Percentiles rank a stretch among this genome's conserved stretches.
These are phyloP conservation scores for Fusarium proliferatum DNA, from an alignment of 2,329 filamentous ascomycete species.

Conservation along the genomic window DNA sequence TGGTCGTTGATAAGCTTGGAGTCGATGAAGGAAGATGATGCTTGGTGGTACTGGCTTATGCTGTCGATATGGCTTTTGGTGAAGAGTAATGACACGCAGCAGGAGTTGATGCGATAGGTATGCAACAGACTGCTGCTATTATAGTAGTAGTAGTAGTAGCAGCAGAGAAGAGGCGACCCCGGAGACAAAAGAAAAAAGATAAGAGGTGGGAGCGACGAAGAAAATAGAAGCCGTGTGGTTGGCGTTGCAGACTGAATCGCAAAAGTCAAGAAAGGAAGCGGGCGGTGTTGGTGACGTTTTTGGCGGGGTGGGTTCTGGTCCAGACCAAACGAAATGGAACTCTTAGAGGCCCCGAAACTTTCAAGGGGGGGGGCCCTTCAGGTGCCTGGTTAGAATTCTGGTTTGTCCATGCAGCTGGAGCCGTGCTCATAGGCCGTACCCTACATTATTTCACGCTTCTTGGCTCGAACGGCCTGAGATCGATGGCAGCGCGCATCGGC, in stretches of 20 bases:
- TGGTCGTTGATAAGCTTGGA: constrained; percentile 41
- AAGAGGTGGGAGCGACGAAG: constrained; percentile 5
- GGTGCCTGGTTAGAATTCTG: constrained; percentile 9
- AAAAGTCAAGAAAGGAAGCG: constrained; percentile 41
- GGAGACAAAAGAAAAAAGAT: constrained; percentile 4
- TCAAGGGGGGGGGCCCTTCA: background rate
- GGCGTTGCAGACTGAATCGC: constrained; percentile 41
- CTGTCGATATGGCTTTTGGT: constrained; percentile 9
- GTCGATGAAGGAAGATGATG: constrained; percentile 17
- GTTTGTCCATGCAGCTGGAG: background rate
- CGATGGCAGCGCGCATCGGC: constrained; percentile 19
- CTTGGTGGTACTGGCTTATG: background rate
- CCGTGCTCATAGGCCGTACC: constrained; percentile 21
- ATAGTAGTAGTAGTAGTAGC: background rate
- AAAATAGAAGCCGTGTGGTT: constrained; percentile 18
- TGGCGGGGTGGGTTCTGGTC: constrained; percentile 33
- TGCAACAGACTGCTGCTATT: background rate
- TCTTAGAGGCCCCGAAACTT: background rate
- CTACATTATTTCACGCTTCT: constrained; percentile 11
- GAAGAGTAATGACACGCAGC: background rate
- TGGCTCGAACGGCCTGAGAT: constrained; percentile 8
- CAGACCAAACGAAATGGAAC: constrained; percentile 1
- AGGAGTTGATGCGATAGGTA: background rate
- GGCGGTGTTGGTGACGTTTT: constrained; percentile 43
- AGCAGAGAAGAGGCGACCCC: background rate